Evolutionary conservation across 352 stramenopile genomes (phyloP).

Genomic region (Globisporangium recalcitrans): DNA sequence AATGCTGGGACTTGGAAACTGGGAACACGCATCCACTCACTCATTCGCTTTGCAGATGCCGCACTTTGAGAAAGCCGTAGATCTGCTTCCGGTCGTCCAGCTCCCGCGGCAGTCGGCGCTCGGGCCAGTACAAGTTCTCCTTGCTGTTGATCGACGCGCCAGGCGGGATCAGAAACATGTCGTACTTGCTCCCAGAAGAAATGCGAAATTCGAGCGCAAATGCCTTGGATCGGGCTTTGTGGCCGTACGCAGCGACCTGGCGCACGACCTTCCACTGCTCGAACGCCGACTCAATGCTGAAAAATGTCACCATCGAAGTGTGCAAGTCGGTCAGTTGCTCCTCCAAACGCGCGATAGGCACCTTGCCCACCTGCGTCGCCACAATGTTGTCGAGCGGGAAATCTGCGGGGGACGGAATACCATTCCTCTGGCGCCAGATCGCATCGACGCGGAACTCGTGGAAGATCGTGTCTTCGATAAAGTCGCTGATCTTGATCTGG

Average conservation of each 20-base stretch:
- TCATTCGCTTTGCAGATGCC: constrained; percentile 13
- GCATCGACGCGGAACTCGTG: constrained; percentile 59
- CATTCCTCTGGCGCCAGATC: constrained; percentile 30
- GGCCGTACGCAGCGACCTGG: constrained; percentile 54
- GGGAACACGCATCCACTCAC: background rate
- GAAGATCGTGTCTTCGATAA: constrained; percentile 28
- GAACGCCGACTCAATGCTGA: constrained; percentile 56
- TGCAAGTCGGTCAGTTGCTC: constrained; percentile 32
- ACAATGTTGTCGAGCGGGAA: constrained; percentile 28
- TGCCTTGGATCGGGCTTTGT: constrained; percentile 52
- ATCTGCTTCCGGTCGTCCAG: constrained; percentile 52
- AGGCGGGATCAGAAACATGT: constrained; percentile 65
- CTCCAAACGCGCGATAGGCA: constrained; percentile 47
- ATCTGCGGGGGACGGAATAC: constrained; percentile 10
- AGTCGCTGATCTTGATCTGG: constrained; percentile 43
- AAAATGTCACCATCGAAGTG: constrained; percentile 43
- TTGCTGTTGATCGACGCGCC: constrained; percentile 75
- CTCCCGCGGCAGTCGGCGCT: constrained; percentile 35
- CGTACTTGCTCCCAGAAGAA: constrained; percentile 30
- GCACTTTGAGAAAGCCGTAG: constrained; percentile 53
- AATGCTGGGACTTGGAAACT: background rate
- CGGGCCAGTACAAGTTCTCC: constrained; percentile 67
- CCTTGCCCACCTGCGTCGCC: constrained; percentile 31
- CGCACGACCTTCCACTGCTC: constrained; percentile 73
- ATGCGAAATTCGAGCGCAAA: constrained; percentile 46